A percentile compares a stretch with the other conserved stretches of the same genome.
Conservation (phyloP, 208 protist genomes). For the Trypanosoma caninum region DNA sequence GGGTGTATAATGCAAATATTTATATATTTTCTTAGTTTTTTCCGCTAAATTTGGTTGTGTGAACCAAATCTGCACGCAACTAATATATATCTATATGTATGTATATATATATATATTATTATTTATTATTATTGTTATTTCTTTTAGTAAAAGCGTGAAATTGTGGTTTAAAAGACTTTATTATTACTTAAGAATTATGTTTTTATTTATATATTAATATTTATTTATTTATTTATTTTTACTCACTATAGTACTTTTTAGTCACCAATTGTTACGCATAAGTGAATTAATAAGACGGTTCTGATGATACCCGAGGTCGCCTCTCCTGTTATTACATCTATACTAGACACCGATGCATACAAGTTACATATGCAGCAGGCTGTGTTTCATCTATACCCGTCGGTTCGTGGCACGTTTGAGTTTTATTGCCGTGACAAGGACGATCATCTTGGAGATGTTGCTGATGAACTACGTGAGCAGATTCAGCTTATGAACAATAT, state of each 20-base stretch:
- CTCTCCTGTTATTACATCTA: constrained; percentile 67
- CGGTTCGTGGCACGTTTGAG: constrained; percentile 50
- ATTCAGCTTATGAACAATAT: constrained; percentile 42
- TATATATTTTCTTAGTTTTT: no score
- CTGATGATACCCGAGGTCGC: not conserved
- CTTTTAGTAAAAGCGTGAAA: not conserved
- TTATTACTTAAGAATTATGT: no score
- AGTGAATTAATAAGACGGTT: no score
- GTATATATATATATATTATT: constrained; percentile 7
- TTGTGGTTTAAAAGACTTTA: no score
- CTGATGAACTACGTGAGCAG: constrained; percentile 51
- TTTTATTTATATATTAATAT: no score
- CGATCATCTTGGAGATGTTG: constrained; percentile 71
- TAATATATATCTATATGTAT: constrained; percentile 12
- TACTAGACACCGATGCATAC: constrained; percentile 88
- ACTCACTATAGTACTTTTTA: not conserved
- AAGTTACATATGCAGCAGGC: constrained; percentile 91
- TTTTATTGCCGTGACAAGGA: constrained; percentile 74
- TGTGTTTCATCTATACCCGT: constrained; percentile 66
- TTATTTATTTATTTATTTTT: not conserved
- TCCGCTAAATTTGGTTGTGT: no score
- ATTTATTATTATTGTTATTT: not conserved
- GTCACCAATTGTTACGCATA: no score
- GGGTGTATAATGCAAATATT: no score
- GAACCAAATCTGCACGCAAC: no score